Base-by-base conservation (phyloP, 495 filamentous ascomycete genomes). In the Hypoxylon fragiforme region DNA sequence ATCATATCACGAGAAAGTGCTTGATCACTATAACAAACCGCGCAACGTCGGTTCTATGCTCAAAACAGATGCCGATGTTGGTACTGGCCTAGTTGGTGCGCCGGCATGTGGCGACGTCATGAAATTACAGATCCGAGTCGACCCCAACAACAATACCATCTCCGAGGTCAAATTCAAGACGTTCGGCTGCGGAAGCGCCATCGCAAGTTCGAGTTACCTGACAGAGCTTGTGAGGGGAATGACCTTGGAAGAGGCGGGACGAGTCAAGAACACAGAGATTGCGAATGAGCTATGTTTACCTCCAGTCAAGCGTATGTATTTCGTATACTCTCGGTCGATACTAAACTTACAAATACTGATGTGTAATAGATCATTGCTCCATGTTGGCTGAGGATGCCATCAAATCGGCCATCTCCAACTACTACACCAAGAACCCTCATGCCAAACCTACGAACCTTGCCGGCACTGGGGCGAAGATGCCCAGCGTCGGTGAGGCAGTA, bases 311-410 rank as follows among this genome's bases (percentile, higher is more conserved):
- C 72, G 88, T 92, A 74, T 73, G 85, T 85, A 16, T 46, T 36
- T 15, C 21, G 8, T 12, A 20, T 0, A 3, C 18, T 41, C n/a
- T 15, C 18, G 18, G 11, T 7, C 24, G 8, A 34, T 32, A 6
- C 12, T 49, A 20, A 54, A 16, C 16, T 11, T 46, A 11, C 32
- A 35, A 3, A 44, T 30, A 50, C 44, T 70, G 53, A 68, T 32
- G 41, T 44, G 28, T 44, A 24, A 11, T 47, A 90, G 87, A 97
- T 21, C 95, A 99, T 74, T 99, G 95, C 81, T 97, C 92, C 50
- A 96, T 99, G 89, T 85, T 99, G 51, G 95, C 95, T 19, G 95
- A 99, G 76, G 92, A 99, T 70, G 95, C 95, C 53, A 97, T 99
- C 82, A 97, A 97, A 75, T 92, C 90, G n/a, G 95, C 95, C 50